A percentile compares a stretch with the other conserved stretches of the same genome.
Conservation (phyloP, 1,139 yeast genomes). For the Debaryomyces singareniensis region DNA sequence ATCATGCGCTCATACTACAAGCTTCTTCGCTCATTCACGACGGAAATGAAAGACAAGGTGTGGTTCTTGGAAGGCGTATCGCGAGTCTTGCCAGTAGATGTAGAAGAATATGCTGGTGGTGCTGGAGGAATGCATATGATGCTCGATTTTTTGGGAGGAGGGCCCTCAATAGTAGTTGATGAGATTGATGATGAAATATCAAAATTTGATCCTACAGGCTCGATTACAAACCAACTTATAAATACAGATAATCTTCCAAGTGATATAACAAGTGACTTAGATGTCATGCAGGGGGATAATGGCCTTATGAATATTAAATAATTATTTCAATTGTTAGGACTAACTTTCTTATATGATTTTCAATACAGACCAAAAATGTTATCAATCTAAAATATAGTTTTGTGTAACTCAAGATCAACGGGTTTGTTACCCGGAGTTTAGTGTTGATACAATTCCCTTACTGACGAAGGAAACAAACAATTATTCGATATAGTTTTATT, state of each 20-base stretch:
- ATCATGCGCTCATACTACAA: slow-evolving; percentile 87
- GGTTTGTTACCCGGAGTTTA: not conserved
- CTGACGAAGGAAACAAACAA: slow-evolving; percentile 1
- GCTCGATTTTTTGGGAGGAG: slow-evolving; percentile 80
- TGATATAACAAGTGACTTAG: slow-evolving; percentile 44
- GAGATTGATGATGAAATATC: slow-evolving; percentile 38
- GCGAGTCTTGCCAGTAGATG: slow-evolving; percentile 76
- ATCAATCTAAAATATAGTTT: too few relatives aligned
- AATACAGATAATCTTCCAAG: slow-evolving; percentile 55
- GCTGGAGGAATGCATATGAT: slow-evolving; percentile 87
- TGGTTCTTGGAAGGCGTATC: slow-evolving; percentile 95
- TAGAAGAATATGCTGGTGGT: slow-evolving; percentile 78
- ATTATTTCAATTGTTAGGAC: too few relatives aligned
- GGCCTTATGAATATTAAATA: slow-evolving; percentile 29
- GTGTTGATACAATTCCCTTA: slow-evolving; percentile 1
- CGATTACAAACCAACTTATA: slow-evolving; percentile 36
- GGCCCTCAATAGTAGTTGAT: slow-evolving; percentile 43
- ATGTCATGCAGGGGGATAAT: slow-evolving; percentile 41
- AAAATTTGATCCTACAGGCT: slow-evolving; percentile 37
- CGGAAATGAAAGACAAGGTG: slow-evolving; percentile 80
- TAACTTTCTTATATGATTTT: too few relatives aligned
- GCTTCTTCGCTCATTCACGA: slow-evolving; percentile 70
- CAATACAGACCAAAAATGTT: too few relatives aligned
- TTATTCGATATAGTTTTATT: not conserved
- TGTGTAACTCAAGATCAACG: too few relatives aligned